These are phyloP conservation scores for Sporobolomyces roseus DNA, from an alignment of 768 basidiomycete species.

Conservation along the genomic window DNA sequence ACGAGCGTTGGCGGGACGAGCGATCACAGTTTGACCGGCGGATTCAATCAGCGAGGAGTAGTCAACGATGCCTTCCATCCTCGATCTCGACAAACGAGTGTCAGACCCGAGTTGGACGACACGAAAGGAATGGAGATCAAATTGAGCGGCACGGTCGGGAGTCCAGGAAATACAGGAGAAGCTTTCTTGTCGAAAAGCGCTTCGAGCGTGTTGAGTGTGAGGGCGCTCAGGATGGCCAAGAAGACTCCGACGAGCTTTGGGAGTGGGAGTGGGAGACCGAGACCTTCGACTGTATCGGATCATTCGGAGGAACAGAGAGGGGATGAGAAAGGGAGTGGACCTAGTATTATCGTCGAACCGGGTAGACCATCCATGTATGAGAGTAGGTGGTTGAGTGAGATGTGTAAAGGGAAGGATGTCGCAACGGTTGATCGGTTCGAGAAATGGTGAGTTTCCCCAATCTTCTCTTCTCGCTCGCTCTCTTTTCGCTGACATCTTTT, in stretches of 20 bases:
- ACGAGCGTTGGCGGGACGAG: conserved; percentile 22
- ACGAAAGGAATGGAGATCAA: conserved; percentile 24
- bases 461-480: not conserved
- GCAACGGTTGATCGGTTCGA: conserved; percentile 69
- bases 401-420: conserved; percentile 76
- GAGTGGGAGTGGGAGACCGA: conserved; percentile 25
- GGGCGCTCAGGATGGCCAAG: conserved; percentile 1
- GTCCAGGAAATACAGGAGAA: conserved; percentile 15
- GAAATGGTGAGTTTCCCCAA: conserved; percentile 52
- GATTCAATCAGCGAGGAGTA: not conserved
- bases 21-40: conserved; percentile 15
- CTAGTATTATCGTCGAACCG: conserved; percentile 72
- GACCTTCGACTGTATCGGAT: conserved; percentile 39
- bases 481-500: not conserved
- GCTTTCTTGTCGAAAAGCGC: conserved; percentile 8
- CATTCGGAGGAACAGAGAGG: conserved; percentile 7
- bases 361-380: conserved; percentile 73
- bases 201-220: conserved; percentile 16
- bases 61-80: not conserved
- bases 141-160: conserved; percentile 1
- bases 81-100: not conserved
- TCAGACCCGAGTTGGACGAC: conserved; percentile 10
- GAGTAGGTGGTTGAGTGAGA: conserved; percentile 80
- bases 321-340: conserved; percentile 44
- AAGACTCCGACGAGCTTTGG: conserved; percentile 39